Conservation (phyloP, 2,329 filamentous ascomycete genomes). For the Lasiodiplodia citricola region DNA sequence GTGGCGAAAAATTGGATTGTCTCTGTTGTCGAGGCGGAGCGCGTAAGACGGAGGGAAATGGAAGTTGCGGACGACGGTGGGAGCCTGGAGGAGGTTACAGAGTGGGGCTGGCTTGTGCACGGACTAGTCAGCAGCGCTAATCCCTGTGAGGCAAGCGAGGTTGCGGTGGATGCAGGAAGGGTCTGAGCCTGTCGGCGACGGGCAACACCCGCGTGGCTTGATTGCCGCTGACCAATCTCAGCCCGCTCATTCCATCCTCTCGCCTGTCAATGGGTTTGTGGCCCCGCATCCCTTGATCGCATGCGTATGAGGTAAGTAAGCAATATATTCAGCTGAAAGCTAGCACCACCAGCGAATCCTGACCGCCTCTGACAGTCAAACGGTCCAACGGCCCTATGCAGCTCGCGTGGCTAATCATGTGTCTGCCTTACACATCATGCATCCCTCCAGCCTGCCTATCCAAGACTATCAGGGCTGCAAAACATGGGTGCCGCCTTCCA, state of each 20-base stretch:
- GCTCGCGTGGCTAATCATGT: neutral
- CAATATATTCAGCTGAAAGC: neutral
- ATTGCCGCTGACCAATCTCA: neutral
- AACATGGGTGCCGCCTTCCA: neutral
- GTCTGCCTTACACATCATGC: slow-evolving; percentile 2
- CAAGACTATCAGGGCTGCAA: neutral
- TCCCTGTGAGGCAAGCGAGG: neutral
- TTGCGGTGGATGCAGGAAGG: neutral
- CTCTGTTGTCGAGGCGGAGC: too few relatives aligned
- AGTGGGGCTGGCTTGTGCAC: neutral
- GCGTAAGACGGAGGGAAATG: neutral
- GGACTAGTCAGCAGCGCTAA: neutral
- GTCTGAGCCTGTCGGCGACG: neutral
- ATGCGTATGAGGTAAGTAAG: neutral
- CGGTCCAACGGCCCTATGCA: neutral
- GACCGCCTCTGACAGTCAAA: neutral
- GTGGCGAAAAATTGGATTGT: neutral
- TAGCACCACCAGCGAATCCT: neutral
- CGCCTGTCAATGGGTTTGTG: neutral
- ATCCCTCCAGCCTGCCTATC: neutral
- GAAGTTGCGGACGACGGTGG: neutral
- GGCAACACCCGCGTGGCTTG: neutral
- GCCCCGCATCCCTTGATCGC: neutral
- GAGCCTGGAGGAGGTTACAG: neutral
- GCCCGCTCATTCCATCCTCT: neutral